Percentiles rank a stretch among this genome's conserved stretches.
These are phyloP conservation scores for Petunia secreta DNA, from an alignment of 257 asterid species.

Conservation along the genomic window DNA sequence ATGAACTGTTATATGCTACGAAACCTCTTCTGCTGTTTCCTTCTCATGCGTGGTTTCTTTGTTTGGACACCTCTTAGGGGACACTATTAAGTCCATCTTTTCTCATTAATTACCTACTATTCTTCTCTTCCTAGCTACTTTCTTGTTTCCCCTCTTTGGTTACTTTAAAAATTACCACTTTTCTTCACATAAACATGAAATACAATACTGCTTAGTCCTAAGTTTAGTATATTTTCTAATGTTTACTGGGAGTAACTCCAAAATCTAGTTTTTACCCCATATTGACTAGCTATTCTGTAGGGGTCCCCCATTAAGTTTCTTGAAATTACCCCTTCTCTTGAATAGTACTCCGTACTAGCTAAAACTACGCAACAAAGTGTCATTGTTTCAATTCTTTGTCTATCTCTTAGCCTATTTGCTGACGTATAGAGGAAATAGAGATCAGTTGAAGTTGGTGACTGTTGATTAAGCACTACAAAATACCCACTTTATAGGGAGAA, in stretches of 20 bases:
- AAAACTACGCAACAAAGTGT: neutral
- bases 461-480: slow-evolving; percentile 45
- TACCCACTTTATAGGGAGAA: slow-evolving; percentile 33
- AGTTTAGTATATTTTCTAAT: neutral
- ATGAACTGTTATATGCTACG: neutral
- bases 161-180: neutral
- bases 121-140: neutral
- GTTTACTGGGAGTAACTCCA: neutral
- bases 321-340: slow-evolving; percentile 12
- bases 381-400: slow-evolving; percentile 18
- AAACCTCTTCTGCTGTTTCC: neutral
- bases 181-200: neutral
- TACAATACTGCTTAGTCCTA: neutral
- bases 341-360: slow-evolving; percentile 18
- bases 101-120: neutral
- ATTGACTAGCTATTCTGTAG: neutral
- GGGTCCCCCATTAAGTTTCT: neutral
- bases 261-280: neutral
- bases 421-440: slow-evolving; percentile 35
- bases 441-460: slow-evolving; percentile 29
- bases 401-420: slow-evolving; percentile 29
- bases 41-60: slow-evolving; percentile 23
- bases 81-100: slow-evolving; percentile 1
- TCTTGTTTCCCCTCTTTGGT: neutral
- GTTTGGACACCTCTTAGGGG: slow-evolving; percentile 25